Evolutionary conservation across 805 yeast species (phyloP).

Genomic region (Pichia californica): DNA sequence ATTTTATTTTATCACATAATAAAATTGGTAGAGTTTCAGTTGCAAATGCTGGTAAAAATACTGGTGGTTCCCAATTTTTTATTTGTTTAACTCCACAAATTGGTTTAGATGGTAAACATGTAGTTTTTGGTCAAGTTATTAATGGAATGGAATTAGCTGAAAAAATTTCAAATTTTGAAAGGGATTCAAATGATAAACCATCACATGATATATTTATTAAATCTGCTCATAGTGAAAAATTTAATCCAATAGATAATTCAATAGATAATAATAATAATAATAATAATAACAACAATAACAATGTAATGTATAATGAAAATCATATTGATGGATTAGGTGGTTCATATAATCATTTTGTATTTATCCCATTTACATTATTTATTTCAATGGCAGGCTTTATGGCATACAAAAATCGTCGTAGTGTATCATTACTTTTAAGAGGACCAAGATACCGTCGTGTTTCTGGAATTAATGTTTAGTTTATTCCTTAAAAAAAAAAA

Average conservation of each 20-base stretch:
- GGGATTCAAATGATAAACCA: slow-evolving; percentile 38
- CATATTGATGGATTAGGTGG: slow-evolving; percentile 7
- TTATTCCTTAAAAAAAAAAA: too few species aligned
- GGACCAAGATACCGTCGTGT: slow-evolving; percentile 29
- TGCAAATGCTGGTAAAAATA: slow-evolving; percentile 46
- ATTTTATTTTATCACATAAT: slow-evolving; percentile 43
- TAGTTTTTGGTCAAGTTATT: slow-evolving; percentile 72
- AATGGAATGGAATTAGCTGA: slow-evolving; percentile 62
- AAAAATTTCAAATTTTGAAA: slow-evolving; percentile 51
- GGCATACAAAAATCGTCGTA: slow-evolving; percentile 16
- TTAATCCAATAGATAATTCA: background rate
- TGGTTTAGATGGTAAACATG: slow-evolving; percentile 58
- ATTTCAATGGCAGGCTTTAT: slow-evolving; percentile 10
- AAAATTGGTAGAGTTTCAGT: slow-evolving; percentile 41
- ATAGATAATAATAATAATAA: background rate
- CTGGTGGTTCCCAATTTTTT: slow-evolving; percentile 67
- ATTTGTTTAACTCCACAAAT: slow-evolving; percentile 49
- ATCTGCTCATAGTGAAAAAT: slow-evolving; percentile 9
- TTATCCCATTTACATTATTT: slow-evolving; percentile 14
- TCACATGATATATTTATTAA: slow-evolving; percentile 36
- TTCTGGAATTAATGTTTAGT: slow-evolving; percentile 8
- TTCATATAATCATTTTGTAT: slow-evolving; percentile 11
- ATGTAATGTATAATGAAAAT: background rate
- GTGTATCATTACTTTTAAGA: slow-evolving; percentile 17
- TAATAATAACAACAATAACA: too few species aligned